Evolutionary conservation across 2,329 filamentous ascomycete genomes (phyloP).

Genomic region (Hypoxylon sp.): DNA sequence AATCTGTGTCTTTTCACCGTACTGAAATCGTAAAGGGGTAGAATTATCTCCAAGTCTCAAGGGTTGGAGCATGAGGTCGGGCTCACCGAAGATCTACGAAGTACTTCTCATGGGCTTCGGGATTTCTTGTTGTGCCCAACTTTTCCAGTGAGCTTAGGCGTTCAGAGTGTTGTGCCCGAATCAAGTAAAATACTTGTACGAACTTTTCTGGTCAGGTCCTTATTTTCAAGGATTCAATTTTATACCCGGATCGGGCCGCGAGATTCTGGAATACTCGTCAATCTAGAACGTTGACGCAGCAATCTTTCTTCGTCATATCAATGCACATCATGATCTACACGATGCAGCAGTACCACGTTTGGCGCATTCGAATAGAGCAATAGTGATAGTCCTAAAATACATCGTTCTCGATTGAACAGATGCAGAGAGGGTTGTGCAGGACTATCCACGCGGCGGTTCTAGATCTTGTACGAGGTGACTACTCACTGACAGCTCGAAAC

Average conservation of each 20-base stretch:
- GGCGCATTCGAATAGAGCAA: conserved; percentile 37
- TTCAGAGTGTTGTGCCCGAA: no score
- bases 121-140: no score
- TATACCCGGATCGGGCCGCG: conserved; percentile 46
- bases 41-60: no score
- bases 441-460: conserved; percentile 47
- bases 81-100: no score
- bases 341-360: conserved; percentile 41
- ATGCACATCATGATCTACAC: conserved; percentile 43
- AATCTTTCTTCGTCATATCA: conserved; percentile 34
- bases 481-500: conserved; percentile 48
- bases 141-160: no score
- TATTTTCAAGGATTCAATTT: no score
- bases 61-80: no score
- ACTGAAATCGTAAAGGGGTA: no score
- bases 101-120: no score
- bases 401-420: conserved; percentile 35
- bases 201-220: no score
- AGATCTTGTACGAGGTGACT: conserved; percentile 64
- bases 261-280: conserved; percentile 34
- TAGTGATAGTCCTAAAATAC: conserved; percentile 39
- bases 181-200: no score
- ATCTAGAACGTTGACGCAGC: conserved; percentile 34
- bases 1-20: no score
- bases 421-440: conserved; percentile 45